Evolutionary conservation across 2,329 filamentous ascomycete genomes (phyloP).

Genomic region (Neurospora crassa): DNA sequence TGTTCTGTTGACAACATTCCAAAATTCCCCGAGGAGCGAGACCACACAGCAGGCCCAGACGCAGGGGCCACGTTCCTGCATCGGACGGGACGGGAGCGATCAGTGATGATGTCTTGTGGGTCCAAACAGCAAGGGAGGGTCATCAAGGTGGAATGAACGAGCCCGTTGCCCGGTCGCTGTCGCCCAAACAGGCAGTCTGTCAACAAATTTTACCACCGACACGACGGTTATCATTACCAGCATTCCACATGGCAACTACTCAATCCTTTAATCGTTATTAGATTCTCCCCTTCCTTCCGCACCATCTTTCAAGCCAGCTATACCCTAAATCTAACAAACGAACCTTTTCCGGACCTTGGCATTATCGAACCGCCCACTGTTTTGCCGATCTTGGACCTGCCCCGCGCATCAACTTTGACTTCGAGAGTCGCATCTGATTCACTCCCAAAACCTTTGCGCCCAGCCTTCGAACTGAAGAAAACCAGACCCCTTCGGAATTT

Average conservation of each 20-base stretch:
- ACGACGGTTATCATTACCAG: not conserved
- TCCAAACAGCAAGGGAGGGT: not conserved
- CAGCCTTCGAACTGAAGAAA: not conserved
- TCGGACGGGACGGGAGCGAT: not conserved
- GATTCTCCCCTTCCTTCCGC: not conserved
- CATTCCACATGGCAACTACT: not conserved
- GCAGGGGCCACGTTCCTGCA: not conserved
- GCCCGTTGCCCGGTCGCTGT: conserved; percentile 18
- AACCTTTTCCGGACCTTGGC: not conserved
- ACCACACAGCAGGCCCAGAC: not conserved
- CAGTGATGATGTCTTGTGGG: conserved; percentile 4
- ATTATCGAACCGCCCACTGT: not conserved
- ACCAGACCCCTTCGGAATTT: not conserved
- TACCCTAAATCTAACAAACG: not conserved
- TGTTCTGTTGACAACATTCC: not conserved
- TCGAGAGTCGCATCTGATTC: not conserved
- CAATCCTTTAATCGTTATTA: not conserved
- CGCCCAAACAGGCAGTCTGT: conserved; percentile 18
- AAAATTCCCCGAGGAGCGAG: not conserved
- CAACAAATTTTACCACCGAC: conserved; percentile 12
- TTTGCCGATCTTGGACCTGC: not conserved
- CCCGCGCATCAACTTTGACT: not conserved
- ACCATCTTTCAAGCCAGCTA: not conserved
- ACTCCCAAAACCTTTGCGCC: not conserved
- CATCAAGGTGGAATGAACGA: not conserved